A percentile compares a stretch with the other conserved stretches of the same genome.
Conservation (phyloP, 345 rosid species). For the Lenwebbia sp. region DNA sequence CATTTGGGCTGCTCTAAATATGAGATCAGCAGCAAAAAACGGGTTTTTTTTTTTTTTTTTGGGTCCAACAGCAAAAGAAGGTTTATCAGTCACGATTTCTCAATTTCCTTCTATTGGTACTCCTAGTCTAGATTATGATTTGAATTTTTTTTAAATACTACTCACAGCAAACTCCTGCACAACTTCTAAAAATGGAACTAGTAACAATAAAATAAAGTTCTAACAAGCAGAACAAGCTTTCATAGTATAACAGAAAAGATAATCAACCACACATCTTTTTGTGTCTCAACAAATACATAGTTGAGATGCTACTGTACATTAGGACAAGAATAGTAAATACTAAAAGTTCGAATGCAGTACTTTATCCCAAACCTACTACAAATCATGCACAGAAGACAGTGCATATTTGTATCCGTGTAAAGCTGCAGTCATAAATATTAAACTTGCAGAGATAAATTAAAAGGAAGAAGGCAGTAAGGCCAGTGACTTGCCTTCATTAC, state of each 20-base stretch:
- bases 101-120: not conserved
- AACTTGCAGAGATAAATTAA: not conserved
- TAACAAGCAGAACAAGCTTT: not conserved
- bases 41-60: too few relatives aligned
- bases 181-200: not conserved
- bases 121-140: not conserved
- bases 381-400: not conserved
- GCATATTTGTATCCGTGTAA: not conserved
- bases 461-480: not conserved
- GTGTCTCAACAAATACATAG: not conserved
- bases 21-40: not conserved
- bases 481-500: slow-evolving; percentile 40
- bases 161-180: not conserved
- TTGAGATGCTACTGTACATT: not conserved
- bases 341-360: not conserved
- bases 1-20: not conserved
- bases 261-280: not conserved
- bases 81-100: not conserved
- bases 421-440: not conserved
- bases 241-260: not conserved
- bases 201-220: not conserved
- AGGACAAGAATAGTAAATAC: not conserved
- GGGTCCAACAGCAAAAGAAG: not conserved
- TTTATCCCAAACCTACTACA: not conserved
- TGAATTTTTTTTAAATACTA: not conserved